Base-by-base conservation (phyloP, 352 stramenopile genomes). In the Phytophthora citricola region DNA sequence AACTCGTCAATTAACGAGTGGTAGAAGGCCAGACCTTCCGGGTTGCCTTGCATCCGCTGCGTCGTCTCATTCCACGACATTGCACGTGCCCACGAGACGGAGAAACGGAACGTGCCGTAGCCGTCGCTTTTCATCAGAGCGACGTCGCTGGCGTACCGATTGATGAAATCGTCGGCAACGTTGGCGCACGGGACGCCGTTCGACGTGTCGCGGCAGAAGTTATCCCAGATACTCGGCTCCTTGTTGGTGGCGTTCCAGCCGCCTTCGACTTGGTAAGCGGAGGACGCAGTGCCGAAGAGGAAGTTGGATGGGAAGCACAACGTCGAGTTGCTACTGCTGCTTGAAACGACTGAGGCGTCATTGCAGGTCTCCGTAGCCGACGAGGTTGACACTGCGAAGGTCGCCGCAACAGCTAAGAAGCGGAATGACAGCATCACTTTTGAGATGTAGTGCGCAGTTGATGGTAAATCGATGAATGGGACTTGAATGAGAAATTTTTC, bases 231-330 rank as follows among this genome's bases (percentile, higher is more conserved):
- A 17, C 63, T 76, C 27, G 66, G 81, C 34, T 76, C 52, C 41
- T 90, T 94, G 34, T 93, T 94, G 4, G 80, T 92, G 39, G 87
- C 82, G 39, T 97, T 85, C 51, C 78, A 83, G 3, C 77, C 94
- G 31, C 95, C 97, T 75, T 99, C 97, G 32, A 98, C 86, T 79
- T 99, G 94, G 75, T 98, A 98, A 14, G 88, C 72, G 2, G 94
- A 93, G 11, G 94, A 98, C 10, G 93, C 92, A 12, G 82, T 81
- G 22, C 94, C 94, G 58, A 93, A 97, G 45, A 95, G 61, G 76
- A 98, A 98, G 60, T 75, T 41, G 22, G 76, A 63, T 2, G 83
- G 67, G 65, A 92, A 92, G 64, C 83, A 92, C 6, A 69, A 27
- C 1, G 63, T 72, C 46, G 31, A 32, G 15, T 26, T 34, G n/a